These are phyloP conservation scores for Leccinum variicolor DNA, from an alignment of 768 basidiomycete species.

Conservation along the genomic window DNA sequence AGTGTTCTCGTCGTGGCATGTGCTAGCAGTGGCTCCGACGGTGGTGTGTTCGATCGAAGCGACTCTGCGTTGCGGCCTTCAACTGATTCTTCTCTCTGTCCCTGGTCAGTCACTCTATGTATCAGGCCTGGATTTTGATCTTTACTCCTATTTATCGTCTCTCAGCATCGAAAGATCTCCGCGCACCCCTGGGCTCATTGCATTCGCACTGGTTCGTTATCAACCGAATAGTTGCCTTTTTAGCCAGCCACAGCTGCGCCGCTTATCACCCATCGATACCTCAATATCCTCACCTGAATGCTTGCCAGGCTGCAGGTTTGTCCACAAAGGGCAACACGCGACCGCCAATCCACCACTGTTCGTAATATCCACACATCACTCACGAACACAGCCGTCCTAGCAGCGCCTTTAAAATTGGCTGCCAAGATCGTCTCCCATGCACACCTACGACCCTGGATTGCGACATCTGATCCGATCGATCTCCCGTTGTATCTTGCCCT, in stretches of 20 bases:
- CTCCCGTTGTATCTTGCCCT: slow-evolving; percentile 9
- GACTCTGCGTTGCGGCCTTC: not conserved
- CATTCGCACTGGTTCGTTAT: not conserved
- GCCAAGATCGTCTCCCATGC: not conserved
- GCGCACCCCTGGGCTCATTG: not conserved
- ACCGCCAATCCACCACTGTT: not conserved
- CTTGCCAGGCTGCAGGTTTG: not conserved
- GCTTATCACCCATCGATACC: not conserved
- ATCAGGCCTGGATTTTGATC: not conserved
- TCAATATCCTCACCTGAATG: not conserved
- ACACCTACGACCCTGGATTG: not conserved
- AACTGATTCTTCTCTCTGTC: not conserved
- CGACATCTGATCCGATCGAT: slow-evolving; percentile 21
- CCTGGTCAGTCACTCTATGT: not conserved
- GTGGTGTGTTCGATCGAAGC: not conserved
- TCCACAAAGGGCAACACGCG: not conserved
- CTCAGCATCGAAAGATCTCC: not conserved
- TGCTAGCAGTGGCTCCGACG: not conserved
- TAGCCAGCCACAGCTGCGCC: not conserved
- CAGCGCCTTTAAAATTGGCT: not conserved
- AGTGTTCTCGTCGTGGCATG: not conserved
- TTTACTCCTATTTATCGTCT: not conserved
- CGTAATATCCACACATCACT: not conserved
- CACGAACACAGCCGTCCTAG: not conserved
- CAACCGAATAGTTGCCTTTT: not conserved